These are phyloP conservation scores for Arthrobotrys pseudoclavata DNA, from an alignment of 2,329 filamentous ascomycete genomes.

Conservation along the genomic window DNA sequence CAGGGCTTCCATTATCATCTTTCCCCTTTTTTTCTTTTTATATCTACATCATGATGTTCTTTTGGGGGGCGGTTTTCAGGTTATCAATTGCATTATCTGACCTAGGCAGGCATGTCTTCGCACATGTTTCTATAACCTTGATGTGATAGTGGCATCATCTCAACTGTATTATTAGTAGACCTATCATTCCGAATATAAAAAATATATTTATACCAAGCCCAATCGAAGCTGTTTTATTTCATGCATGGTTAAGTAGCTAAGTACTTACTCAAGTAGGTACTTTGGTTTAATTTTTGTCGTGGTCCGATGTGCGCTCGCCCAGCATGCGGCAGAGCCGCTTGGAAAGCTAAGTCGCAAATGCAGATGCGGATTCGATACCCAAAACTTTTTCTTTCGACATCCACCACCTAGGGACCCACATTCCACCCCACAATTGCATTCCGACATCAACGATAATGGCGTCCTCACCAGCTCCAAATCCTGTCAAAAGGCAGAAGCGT, in stretches of 20 bases:
- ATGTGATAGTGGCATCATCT: slow-evolving; percentile 30
- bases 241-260: not conserved
- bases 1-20: not conserved
- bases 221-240: not conserved
- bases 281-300: slow-evolving; percentile 2
- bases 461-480: slow-evolving; percentile 39
- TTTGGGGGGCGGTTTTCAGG: not conserved
- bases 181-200: slow-evolving; percentile 12
- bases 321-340: slow-evolving; percentile 4
- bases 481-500: slow-evolving; percentile 53
- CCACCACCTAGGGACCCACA: slow-evolving; percentile 18
- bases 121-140: slow-evolving; percentile 14
- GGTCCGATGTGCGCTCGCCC: not conserved
- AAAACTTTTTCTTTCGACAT: slow-evolving; percentile 33
- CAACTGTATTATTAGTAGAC: slow-evolving; percentile 49
- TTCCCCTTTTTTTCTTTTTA: slow-evolving; percentile 4
- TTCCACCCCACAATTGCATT: slow-evolving; percentile 12
- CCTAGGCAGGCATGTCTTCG: slow-evolving; percentile 8
- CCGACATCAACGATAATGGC: slow-evolving; percentile 39
- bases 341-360: slow-evolving; percentile 14
- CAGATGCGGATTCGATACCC: slow-evolving; percentile 2
- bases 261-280: not conserved
- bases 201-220: not conserved
- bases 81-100: slow-evolving; percentile 28
- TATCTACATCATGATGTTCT: slow-evolving; percentile 8